Evolutionary conservation across 306 rosid species (phyloP), one percentile per base, ranked within the genome.

Genomic region (Malus fusca): DNA sequence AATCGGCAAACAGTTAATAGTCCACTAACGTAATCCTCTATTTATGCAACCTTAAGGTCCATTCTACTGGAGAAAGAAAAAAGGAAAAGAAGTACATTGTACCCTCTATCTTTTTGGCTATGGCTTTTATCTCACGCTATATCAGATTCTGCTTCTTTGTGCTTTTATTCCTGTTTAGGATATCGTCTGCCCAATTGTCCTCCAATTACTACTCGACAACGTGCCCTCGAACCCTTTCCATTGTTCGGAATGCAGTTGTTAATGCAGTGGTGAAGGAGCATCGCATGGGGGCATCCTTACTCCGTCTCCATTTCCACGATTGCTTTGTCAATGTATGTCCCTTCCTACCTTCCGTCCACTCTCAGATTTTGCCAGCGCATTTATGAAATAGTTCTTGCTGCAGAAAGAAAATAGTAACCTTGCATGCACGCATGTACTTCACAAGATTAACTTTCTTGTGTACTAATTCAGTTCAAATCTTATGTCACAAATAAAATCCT

Each of bases 261-360:
- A 85, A 77, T 48, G 91, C 94, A 3, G 91, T 89, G 75, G 1
- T 18, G 37, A 85, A 85, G 83, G 91, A 89, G 64, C 84, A 66
- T 52, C 91, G 94, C 69, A 89, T 89, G 90, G 94, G 91, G 12
- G 93, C 89, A 2, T 89, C 93, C 77, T 62, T 74, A 79, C 90
- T 88, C 11, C 92, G 92, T 66, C 92, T 86, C 52, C 92, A 86
- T 84, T 88, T 88, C 68, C 77, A 74, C n/a, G 77, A 74, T 74
- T 74, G 77, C 70, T 74, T 74, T 44, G 77, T 74, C 31, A 74
- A 74, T 74, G 77, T 66, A 74, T 30, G 61, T 28, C 65, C 31
- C 44, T 1, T 43, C 59, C 19, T 7, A 31, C 7, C n/a, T 25
- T 59, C 56, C 23, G 3, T 35, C 19, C 28, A 18, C 40, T 74